These are phyloP conservation scores for Nothophaeocryptopus gaeumannii DNA, from an alignment of 2,329 filamentous ascomycete species.

Conservation along the genomic window DNA sequence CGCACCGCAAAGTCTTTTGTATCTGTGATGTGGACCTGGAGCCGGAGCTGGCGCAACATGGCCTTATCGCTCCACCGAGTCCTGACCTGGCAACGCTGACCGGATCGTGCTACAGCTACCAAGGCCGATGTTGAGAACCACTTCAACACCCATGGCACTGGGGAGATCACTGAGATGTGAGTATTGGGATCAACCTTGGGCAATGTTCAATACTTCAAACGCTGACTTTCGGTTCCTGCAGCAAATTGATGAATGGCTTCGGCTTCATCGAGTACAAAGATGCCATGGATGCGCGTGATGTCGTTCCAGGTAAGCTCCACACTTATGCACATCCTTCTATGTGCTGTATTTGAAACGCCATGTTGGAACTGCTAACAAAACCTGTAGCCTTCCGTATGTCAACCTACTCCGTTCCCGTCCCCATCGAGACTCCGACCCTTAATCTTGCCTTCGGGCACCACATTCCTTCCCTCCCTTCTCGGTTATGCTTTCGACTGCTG, in stretches of 20 bases:
- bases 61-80: slow-evolving; percentile 16
- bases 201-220: too few relatives aligned
- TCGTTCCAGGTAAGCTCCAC: slow-evolving; percentile 79
- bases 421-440: not conserved
- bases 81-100: slow-evolving; percentile 45
- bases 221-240: too few relatives aligned
- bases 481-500: slow-evolving; percentile 30
- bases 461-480: slow-evolving; percentile 5
- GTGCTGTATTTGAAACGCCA: slow-evolving; percentile 18
- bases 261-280: slow-evolving; percentile 99
- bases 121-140: slow-evolving; percentile 96
- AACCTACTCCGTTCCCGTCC: slow-evolving; percentile 10
- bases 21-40: slow-evolving; percentile 24
- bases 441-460: slow-evolving; percentile 18
- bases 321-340: slow-evolving; percentile 12
- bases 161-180: slow-evolving; percentile 88
- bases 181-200: too few relatives aligned
- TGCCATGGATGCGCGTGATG: slow-evolving; percentile 94
- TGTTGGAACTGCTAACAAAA: slow-evolving; percentile 22
- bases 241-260: slow-evolving; percentile 98
- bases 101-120: slow-evolving; percentile 65
- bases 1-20: slow-evolving; percentile 12
- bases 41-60: slow-evolving; percentile 28
- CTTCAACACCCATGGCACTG: slow-evolving; percentile 92
- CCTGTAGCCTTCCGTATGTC: slow-evolving; percentile 55